phyloP scores from a whole-genome alignment of 2,329 filamentous ascomycete species.

The Talaromyces marneffei region DNA sequence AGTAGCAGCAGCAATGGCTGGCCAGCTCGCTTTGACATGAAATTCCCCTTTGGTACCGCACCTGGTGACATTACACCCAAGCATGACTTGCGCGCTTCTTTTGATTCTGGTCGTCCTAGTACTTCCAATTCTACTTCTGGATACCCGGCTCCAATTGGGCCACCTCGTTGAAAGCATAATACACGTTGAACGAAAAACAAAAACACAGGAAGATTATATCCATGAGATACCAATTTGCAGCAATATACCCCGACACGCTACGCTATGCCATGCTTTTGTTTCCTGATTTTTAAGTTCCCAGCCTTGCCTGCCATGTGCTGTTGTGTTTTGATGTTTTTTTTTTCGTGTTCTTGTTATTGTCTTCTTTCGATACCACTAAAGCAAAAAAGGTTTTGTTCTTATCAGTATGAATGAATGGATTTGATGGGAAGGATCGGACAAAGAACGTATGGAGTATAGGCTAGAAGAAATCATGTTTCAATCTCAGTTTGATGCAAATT shows the following conservation, averaged over 20 bases:
- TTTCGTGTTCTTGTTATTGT: constrained; percentile 17
- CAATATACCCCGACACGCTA: constrained; percentile 42
- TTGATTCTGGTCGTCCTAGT: constrained; percentile 84
- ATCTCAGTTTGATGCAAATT: neutral
- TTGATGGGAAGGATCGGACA: constrained; percentile 3
- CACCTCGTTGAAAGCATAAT: constrained; percentile 66
- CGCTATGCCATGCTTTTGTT: constrained; percentile 21
- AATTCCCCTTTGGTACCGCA: constrained; percentile 57
- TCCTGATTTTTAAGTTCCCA: constrained; percentile 23
- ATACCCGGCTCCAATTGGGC: constrained; percentile 89
- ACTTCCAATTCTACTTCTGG: constrained; percentile 96
- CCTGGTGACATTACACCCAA: constrained; percentile 78
- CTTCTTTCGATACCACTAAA: constrained; percentile 29
- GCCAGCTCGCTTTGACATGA: constrained; percentile 54
- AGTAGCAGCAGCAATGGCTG: constrained; percentile 56
- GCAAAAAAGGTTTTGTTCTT: constrained; percentile 14
- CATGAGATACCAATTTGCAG: constrained; percentile 36
- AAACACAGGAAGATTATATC: constrained; percentile 11
- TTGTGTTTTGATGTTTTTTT: constrained; percentile 40
- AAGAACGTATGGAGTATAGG: neutral
- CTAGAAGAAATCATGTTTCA: neutral
- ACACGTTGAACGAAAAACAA: constrained; percentile 32
- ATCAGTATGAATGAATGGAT: constrained; percentile 8
- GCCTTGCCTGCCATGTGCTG: constrained; percentile 11
- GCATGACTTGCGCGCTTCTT: constrained; percentile 76